Evolutionary conservation across 495 filamentous ascomycete species (phyloP), one percentile per base, ranked within the genome.

Genomic region (Recurvomyces mirabilis): DNA sequence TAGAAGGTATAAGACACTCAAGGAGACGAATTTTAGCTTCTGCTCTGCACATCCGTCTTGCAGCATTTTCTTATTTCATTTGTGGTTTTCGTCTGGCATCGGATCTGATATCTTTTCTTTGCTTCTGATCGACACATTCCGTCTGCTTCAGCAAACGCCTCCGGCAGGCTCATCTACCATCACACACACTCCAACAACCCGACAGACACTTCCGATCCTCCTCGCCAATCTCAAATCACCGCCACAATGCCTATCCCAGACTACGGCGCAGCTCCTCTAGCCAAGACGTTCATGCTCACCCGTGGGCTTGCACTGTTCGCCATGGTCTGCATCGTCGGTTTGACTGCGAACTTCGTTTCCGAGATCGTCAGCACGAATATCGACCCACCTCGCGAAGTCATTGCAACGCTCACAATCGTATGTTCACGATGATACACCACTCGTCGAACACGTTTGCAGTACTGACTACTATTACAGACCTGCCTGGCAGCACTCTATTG

Each of bases 331-430:
- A 77, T 87, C 50, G 81, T 94, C 55, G 86, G 86, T 39, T 75
- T 94, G 49, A 77, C 75, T 1, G 74, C 84, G 43, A 85, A 85
- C 59, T 89, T 94, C 66, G 78, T 94, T 57, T 73, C 76, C n/a
- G 65, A 78, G 22, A 84, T 93, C 46, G 72, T 87, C n/a, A 53
- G 65, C 11, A 69, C 62, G 22, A 70, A 78, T 35, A 69, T 73
- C 28, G 69, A 71, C 5, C 75, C 82, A 0, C 84, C 85, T 0
- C 64, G 73, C 4, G 74, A 87, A 39, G 66, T 96, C 6, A 74
- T 94, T 13, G 86, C 81, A 17, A 81, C 82, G 6, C 69, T 94
- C 49, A 75, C 69, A 29, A 78, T 93, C 51, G 86, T 93, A 78
- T 28, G 84, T 71, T n/a, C n/a, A n/a, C n/a, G n/a, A n/a, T n/a